Base-by-base conservation (phyloP, 2,329 filamentous ascomycete genomes). In the Colletotrichum lupini region DNA sequence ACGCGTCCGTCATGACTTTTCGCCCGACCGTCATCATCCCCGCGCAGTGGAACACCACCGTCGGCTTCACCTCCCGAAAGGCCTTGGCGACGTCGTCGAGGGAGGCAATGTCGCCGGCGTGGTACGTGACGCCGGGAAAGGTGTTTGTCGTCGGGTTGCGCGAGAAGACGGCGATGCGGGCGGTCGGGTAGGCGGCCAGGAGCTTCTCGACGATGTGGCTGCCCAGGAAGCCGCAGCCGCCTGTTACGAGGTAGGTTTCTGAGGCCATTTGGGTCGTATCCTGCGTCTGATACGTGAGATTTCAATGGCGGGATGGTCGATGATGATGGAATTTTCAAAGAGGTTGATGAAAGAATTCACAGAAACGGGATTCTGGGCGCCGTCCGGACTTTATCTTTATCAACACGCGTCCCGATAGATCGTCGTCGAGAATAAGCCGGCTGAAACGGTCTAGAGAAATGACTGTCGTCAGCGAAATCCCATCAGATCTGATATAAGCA, bases 31-130 rank as follows among this genome's bases (percentile, higher is more conserved):
- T 73, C 55, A 77, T 74, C 14, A 73, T 56, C 80, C 85, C 75
- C 1, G 91, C 92, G 0, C 90, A 92, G 77, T 93, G 91, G 62
- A 93, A 87, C 2, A 94, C 89, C 2, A 92, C 85, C 73, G 89
- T 86, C 0, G 91, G 91, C 74, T 85, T 85, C 14, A 86, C 85
- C 66, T 84, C 83, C 12, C 81, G 76, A 74, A 93, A 88, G 11
- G 89, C 82, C 12, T 81, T 78, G 67, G 85, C 79, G 74, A 90
- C 83, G 46, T 83, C 83, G 42, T 82, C 80, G 6, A 80, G 77
- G 8, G 84, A 85, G 6, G 86, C 87, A 72, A 90, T 86, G 76
- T 89, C 87, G 70, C 85, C 87, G 35, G 86, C 82, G 76, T 88
- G 83, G 79, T 90, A 90, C 6, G 82, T 81, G 26, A 86, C 86